Percentiles rank a stretch among this genome's conserved stretches.
Evolutionary conservation across 1,139 yeast genomes (phyloP).

Genomic region (Barnettozyma hawaiiensis): DNA sequence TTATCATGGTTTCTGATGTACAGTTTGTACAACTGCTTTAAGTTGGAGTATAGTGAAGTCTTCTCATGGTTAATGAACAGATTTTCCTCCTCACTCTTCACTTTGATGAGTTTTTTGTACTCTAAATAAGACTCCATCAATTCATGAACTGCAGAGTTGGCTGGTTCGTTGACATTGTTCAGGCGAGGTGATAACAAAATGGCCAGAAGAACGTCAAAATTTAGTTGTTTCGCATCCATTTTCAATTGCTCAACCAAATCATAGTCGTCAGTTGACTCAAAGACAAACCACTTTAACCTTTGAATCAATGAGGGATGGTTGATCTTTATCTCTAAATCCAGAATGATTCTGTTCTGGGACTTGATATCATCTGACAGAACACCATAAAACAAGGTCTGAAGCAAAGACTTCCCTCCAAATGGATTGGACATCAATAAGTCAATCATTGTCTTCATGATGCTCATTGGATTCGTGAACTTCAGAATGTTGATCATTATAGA

Average conservation of each 20-base stretch:
- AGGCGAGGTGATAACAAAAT: slow-evolving; percentile 27
- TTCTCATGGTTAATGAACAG: slow-evolving; percentile 20
- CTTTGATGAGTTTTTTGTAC: slow-evolving; percentile 19
- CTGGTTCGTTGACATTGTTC: slow-evolving; percentile 14
- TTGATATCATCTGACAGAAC: slow-evolving; percentile 74
- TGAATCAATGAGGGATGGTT: slow-evolving; percentile 6
- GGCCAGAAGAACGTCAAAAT: slow-evolving; percentile 32
- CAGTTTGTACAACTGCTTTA: slow-evolving; percentile 59
- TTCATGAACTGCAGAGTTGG: slow-evolving; percentile 19
- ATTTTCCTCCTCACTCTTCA: slow-evolving; percentile 9
- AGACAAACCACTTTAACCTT: slow-evolving; percentile 7
- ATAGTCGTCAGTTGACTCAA: slow-evolving; percentile 17
- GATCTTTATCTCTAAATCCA: slow-evolving; percentile 39
- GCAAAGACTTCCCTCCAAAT: slow-evolving; percentile 60
- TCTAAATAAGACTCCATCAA: slow-evolving; percentile 28
- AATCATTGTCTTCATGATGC: slow-evolving; percentile 68
- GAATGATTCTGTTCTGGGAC: slow-evolving; percentile 53
- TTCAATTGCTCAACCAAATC: slow-evolving; percentile 3
- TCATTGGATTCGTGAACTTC: slow-evolving; percentile 50
- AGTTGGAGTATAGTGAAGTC: slow-evolving; percentile 21
- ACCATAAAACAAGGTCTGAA: slow-evolving; percentile 68
- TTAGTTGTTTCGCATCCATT: slow-evolving; percentile 28
- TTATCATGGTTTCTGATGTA: slow-evolving; percentile 71
- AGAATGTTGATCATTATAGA: slow-evolving; percentile 25
- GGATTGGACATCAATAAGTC: slow-evolving; percentile 79